phyloP scores from a whole-genome alignment of 768 basidiomycete species.

The Suillus subalutaceus region DNA sequence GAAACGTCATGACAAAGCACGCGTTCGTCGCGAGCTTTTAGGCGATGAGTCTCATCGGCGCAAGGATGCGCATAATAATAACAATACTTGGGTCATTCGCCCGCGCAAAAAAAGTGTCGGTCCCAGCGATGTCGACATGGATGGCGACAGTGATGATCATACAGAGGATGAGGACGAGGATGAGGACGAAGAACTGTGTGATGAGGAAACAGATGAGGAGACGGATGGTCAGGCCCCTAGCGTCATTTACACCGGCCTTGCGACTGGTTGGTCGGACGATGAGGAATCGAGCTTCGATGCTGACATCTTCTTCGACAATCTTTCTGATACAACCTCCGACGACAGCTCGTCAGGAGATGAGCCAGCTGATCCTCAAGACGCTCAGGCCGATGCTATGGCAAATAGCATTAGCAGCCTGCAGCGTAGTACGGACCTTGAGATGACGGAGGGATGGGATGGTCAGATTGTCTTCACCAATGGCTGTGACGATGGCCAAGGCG shows the following conservation, averaged over 20 bases:
- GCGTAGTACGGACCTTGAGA: conserved; percentile 51
- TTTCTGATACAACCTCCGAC: conserved; percentile 57
- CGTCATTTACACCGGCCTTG: conserved; percentile 61
- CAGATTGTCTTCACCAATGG: conserved; percentile 74
- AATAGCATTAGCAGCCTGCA: conserved; percentile 42
- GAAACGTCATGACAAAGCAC: conserved; percentile 49
- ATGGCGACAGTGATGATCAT: conserved; percentile 57
- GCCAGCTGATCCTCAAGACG: conserved; percentile 47
- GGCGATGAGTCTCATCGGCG: conserved; percentile 52
- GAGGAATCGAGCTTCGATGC: conserved; percentile 82
- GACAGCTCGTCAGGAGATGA: conserved; percentile 43
- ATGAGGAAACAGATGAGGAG: conserved; percentile 49
- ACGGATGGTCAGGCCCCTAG: conserved; percentile 44
- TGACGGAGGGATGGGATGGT: conserved; percentile 76
- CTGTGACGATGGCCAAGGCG: conserved; percentile 46
- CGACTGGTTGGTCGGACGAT: conserved; percentile 78
- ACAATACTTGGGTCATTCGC: conserved; percentile 67
- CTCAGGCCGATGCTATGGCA: conserved; percentile 23
- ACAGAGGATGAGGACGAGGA: conserved; percentile 66
- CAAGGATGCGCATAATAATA: conserved; percentile 42
- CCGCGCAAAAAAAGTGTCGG: conserved; percentile 74
- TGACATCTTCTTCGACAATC: conserved; percentile 81
- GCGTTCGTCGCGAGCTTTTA: conserved; percentile 61
- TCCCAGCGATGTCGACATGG: conserved; percentile 63
- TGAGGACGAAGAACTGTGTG: conserved; percentile 36